Evolutionary conservation across 2,329 filamentous ascomycete species (phyloP), one percentile per base, ranked within the genome.

Genomic region (Diaporthe ampelina): DNA sequence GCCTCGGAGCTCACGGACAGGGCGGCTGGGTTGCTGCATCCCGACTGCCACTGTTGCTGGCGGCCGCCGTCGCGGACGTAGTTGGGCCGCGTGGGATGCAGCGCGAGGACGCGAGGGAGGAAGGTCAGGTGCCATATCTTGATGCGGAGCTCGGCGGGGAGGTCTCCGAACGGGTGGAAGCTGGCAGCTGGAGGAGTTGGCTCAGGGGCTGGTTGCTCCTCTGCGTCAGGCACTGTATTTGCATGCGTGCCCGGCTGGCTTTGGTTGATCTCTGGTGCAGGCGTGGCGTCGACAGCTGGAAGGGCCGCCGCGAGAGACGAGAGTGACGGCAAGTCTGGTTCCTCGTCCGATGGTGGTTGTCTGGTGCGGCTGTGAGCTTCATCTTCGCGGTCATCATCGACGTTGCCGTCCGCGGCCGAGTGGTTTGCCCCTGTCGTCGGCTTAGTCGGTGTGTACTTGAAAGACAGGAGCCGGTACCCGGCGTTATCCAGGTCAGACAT

Each of bases 81-180:
- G 77, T 80, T 78, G 35, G 77, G 74, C 54, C 77, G 78, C 35
- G 78, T 79, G 15, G 78, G 78, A 75, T 83, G 82, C 32, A 84
- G 74, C 75, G 82, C 83, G 45, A 84, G 76, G 35, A 80, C 79
- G 32, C 83, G 81, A 1, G 81, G 80, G 17, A 77, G 58, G 61
- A 84, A 81, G 4, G 82, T 81, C 45, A 78, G 74, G 26, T 78
- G 73, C 83, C 82, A 84, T 67, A 84, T 81, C 65, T 80, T 78
- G 73, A 83, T 77, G 48, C 83, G 81, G 32, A 84, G 76, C 75
- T 84, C 83, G 7, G 81, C 70, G 17, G 83, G 83, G 1, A 84
- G 77, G 9, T 76, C 69, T 15, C 78, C 76, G 57, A 84, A 84
- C 13, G 73, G 61, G 5, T 75, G 75, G 56, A 84, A 84, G 26